phyloP scores from a whole-genome alignment of 768 basidiomycete genomes.

The Termitomyces sp. region DNA sequence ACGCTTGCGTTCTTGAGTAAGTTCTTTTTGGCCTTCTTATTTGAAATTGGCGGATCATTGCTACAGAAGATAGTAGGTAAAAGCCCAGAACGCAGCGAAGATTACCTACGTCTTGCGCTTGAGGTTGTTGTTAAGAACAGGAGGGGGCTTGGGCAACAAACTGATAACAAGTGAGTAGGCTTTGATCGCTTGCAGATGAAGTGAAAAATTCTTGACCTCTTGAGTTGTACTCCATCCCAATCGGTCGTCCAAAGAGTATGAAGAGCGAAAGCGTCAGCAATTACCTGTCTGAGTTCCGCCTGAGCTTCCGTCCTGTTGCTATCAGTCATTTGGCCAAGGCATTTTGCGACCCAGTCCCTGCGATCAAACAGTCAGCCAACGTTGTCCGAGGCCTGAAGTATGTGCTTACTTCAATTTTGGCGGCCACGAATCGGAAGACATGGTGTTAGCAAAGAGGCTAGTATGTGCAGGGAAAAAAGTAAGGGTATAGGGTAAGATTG shows the following conservation, averaged over 20 bases:
- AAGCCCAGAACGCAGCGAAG: background rate
- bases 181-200: constrained; percentile 1
- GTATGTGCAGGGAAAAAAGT: background rate
- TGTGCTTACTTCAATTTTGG: constrained; percentile 65
- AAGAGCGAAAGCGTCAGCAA: constrained; percentile 84
- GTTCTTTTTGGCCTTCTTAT: constrained; percentile 40
- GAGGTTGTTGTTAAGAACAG: constrained; percentile 37
- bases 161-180: constrained; percentile 15
- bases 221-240: constrained; percentile 83
- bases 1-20: constrained; percentile 6
- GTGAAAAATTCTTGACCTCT: constrained; percentile 55
- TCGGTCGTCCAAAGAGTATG: constrained; percentile 90
- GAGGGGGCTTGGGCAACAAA: constrained; percentile 54
- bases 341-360: constrained; percentile 95
- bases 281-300: constrained; percentile 93
- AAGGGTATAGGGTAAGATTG: background rate
- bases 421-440: constrained; percentile 81
- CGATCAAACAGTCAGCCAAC: constrained; percentile 12
- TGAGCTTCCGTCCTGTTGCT: constrained; percentile 84
- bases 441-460: constrained; percentile 18
- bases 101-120: constrained; percentile 64
- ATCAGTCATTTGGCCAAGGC: constrained; percentile 87
- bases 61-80: constrained; percentile 18
- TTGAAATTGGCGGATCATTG: constrained; percentile 31
- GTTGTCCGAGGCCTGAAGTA: background rate